These are phyloP conservation scores for Cladobotryum protrusum DNA, from an alignment of 2,329 filamentous ascomycete genomes.

Conservation along the genomic window DNA sequence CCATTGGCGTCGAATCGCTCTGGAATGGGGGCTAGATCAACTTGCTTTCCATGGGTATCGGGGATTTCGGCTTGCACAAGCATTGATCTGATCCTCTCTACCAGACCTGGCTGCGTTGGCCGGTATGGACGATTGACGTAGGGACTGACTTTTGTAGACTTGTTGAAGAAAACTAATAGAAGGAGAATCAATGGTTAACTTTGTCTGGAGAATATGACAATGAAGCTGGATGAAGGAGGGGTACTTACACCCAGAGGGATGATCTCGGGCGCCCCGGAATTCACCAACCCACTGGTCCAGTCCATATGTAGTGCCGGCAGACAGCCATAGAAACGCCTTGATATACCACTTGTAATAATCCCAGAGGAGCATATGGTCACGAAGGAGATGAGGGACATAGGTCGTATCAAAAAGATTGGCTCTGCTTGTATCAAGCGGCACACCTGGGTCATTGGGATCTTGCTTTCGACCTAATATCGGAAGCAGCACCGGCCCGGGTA, in stretches of 20 bases:
- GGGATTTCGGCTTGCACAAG: constrained; percentile 29
- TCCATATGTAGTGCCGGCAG: constrained; percentile 33
- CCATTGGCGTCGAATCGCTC: constrained; percentile 26
- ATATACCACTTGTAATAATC: constrained; percentile 36
- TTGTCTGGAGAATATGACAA: no score
- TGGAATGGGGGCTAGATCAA: constrained; percentile 39
- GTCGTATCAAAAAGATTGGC: constrained; percentile 41
- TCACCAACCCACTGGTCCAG: constrained; percentile 38
- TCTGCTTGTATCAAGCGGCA: constrained; percentile 35
- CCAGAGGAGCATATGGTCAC: constrained; percentile 33
- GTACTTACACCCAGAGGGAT: constrained; percentile 19
- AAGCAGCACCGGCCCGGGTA: constrained; percentile 14
- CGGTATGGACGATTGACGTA: constrained; percentile 31
- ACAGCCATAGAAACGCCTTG: constrained; percentile 26
- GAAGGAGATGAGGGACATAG: constrained; percentile 36
- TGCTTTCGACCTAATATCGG: constrained; percentile 13
- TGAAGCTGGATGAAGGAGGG: no score
- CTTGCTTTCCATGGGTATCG: constrained; percentile 28
- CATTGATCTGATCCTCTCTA: constrained; percentile 24
- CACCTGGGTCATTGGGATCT: constrained; percentile 22
- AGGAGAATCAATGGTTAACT: not conserved
- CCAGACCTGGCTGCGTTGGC: constrained; percentile 17
- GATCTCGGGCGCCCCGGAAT: constrained; percentile 26
- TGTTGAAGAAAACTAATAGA: constrained; percentile 33
- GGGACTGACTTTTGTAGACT: constrained; percentile 30